Conservation (phyloP, 2,329 filamentous ascomycete genomes). For the Trichoderma aggressivum region DNA sequence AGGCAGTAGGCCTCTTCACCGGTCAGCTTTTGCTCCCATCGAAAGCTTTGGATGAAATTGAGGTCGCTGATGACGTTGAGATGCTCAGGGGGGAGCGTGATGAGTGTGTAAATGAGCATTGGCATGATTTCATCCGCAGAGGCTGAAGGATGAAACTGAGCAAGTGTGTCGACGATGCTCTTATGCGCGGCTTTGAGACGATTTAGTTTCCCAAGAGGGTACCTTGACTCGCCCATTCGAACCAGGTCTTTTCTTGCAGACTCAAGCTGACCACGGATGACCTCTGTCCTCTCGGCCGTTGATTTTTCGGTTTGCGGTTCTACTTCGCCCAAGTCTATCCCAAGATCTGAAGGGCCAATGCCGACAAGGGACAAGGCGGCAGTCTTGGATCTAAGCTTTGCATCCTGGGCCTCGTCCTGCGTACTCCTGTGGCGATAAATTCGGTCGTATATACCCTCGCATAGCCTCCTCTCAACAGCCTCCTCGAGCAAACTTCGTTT, state of each 20-base stretch:
- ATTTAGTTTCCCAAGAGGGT: slow-evolving; percentile 86
- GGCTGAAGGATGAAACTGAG: slow-evolving; percentile 68
- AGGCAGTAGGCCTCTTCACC: slow-evolving; percentile 95
- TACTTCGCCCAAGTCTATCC: slow-evolving; percentile 65
- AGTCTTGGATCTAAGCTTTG: slow-evolving; percentile 90
- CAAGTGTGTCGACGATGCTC: slow-evolving; percentile 83
- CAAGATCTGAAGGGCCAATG: slow-evolving; percentile 81
- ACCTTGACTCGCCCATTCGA: slow-evolving; percentile 81
- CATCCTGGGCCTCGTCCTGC: slow-evolving; percentile 90
- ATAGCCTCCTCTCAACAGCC: slow-evolving; percentile 81
- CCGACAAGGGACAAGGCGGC: slow-evolving; percentile 87
- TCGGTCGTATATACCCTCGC: slow-evolving; percentile 78
- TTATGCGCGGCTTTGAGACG: slow-evolving; percentile 87
- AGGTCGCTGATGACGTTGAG: slow-evolving; percentile 91
- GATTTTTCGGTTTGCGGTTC: slow-evolving; percentile 48
- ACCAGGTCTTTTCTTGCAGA: slow-evolving; percentile 66
- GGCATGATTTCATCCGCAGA: slow-evolving; percentile 97
- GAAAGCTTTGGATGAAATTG: slow-evolving; percentile 90
- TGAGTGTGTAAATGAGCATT: slow-evolving; percentile 92
- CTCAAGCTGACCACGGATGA: slow-evolving; percentile 70
- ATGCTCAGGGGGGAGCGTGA: slow-evolving; percentile 80
- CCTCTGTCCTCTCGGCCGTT: slow-evolving; percentile 58
- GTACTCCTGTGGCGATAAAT: slow-evolving; percentile 91
- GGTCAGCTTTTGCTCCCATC: slow-evolving; percentile 79
- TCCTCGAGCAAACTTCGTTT: slow-evolving; percentile 80